Base-by-base conservation (phyloP, 345 rosid species). In the Gossypium bickii region DNA sequence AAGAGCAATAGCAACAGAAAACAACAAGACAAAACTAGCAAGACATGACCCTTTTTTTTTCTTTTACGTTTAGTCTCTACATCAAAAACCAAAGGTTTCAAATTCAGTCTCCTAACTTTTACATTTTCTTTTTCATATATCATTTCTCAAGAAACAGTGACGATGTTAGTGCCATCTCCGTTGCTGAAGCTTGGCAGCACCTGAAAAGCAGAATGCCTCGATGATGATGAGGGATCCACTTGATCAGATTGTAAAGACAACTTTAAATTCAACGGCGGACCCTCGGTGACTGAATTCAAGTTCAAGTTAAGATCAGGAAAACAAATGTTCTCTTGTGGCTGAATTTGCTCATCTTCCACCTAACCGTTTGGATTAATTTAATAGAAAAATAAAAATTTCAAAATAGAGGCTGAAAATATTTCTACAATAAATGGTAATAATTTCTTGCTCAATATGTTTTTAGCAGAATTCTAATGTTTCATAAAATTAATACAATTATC, bases 91-190 rank as follows among this genome's bases (percentile, higher is more conserved):
- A 58, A 62, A 77, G 71, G 55, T 80, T 80, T 78, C 63, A 65
- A 74, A 57, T 58, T 64, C 74, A 72, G 74, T 71, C 62, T 63
- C 79, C 90, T 79, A 79, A 57, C 27, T 64, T 83, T 68, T 0
- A 51, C 56, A 2, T 48, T 48, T 16, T 51, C 2, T 17, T 51
- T 16, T 51, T 13, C 1, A 51, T 16, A 1, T 13, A 13, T 47
- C 72, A 43, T 60, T 29, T 29, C 73, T 86, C 83, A 90, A 72
- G 90, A 88, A 75, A 90, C 92, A 67, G 84, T 83, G 69, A 90
- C 88, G 79, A 83, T 84, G 87, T 79, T 88, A 60, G 81, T 85
- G 86, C 86, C 84, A 27, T 90, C 97, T 71, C 90, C 93, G 68
- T 82, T 88, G 70, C 74, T 81, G 81, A 87, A 85, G 81, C 84